Base-by-base conservation (phyloP, 1,139 yeast species). In the Meyerozyma smithsonii region DNA sequence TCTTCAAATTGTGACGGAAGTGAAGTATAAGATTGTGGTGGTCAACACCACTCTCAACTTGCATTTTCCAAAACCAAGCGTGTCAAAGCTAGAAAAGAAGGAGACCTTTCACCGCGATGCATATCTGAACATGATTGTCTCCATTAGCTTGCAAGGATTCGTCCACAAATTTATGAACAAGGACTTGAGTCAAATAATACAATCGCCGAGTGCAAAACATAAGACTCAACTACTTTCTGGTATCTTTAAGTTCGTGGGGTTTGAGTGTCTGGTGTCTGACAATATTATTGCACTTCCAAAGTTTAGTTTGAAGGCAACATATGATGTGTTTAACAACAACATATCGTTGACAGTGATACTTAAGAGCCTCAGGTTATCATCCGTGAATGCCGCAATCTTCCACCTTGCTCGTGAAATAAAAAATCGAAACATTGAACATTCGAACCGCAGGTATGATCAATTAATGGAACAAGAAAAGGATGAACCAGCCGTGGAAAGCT, bases 301-400 rank as follows among this genome's bases (percentile, higher is more conserved):
- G 36, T 42, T 64, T 15, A 62, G 61, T 37, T 26, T 60, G 1
- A 49, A 68, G 23, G 46, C 58, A 0, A 47, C 58, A 1, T 69
- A 64, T 43, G 56, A 62, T 40, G 44, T 65, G 1, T 17, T 46
- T 3, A 55, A 52, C 3, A 44, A 51, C 8, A 51, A 46, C 11
- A 15, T 65, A 2, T 46, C 62, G 1, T 36, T 68, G 3, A 58
- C 59, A 36, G 36, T 64, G 11, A 47, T 56, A 16, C 54, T 59
- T 24, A 68, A 64, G 43, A 51, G 52, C 12, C 39, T 66, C 14
- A 58, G 56, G 40, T 39, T 69, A 23, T 61, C 56, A 23, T 68
- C 74, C 0, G 62, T 69, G 11, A 71, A 71, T 48, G 64, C 60
- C 32, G 64, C 61, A 20, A 55, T 71, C 7, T 71, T 71, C 48